Base-by-base conservation (phyloP, 1,284 basidiomycete species). In the Cryptococcus sp. region DNA sequence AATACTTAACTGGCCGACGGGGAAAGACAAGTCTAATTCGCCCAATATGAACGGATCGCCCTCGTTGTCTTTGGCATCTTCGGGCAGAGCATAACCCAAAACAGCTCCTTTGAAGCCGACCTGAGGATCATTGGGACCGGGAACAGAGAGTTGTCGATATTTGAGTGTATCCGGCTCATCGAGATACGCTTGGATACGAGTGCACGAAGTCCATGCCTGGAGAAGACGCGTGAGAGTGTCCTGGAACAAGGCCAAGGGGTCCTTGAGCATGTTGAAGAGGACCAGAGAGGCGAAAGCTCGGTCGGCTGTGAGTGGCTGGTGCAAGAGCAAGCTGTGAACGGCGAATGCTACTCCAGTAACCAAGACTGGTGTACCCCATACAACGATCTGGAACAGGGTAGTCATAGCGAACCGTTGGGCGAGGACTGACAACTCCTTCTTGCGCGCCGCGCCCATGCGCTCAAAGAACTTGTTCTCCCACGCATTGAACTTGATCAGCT, bases 151-250 rank as follows among this genome's bases (percentile, higher is more conserved):
- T 58, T 83, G 80, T 40, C 75, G 68, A 66, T 84, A 84, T 70
- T 85, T 85, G 57, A 77, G 70, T 6, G 83, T 84, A 61, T 85
- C 83, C 43, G 81, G 77, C 64, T 84, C 83, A 39, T 80, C 70
- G 43, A 85, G 69, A 63, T 82, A 84, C 4, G 72, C 69, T 64
- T 82, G 73, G 22, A 79, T 73, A 22, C 81, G 77, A 3, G 57
- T 61, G 50, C 76, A 77, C 0, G 78, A 80, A 17, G 80, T 78
- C 57, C 79, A 76, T 0, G 80, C 77, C 50, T 80, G 76, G 5
- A 83, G 73, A 8, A 81, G 70, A 60, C 80, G 75, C n/a, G 82
- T 81, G 53, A 82, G 66, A 16, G 69, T 72, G 47, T 75, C 74
- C 57, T 71, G 67, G 47, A 74, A 54, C 16, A 75, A 59, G 0